Evolutionary conservation across 2,329 filamentous ascomycete species (phyloP), one percentile per base, ranked within the genome.

Genomic region (Graphilbum fragrans): DNA sequence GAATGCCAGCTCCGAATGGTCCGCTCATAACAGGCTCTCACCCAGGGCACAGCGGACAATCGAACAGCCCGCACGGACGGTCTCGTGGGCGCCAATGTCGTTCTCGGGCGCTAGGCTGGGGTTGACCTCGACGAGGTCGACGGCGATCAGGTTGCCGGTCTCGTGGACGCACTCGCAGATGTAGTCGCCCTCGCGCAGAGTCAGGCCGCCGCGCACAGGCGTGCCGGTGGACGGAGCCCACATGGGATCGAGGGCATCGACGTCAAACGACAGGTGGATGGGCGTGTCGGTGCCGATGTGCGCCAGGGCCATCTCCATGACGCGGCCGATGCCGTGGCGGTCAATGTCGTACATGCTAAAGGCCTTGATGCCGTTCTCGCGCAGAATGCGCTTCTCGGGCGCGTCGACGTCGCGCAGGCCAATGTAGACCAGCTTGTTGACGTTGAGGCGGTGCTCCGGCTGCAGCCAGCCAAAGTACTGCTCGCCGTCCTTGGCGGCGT

Each of bases 271-370:
- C 45, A 98, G 75, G 62, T 98, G 92, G 57, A 98, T 95, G 34
- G 92, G 92, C 0, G 88, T 95, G 59, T 96, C 92, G 55, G 70
- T 77, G 52, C 92, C 92, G 50, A 96, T 94, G 67, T 95, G 88
- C 25, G 82, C 90, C 41, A 98, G 72, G n/a, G 90, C 90, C 90
- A 95, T 94, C 56, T 96, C 92, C 66, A 98, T 87, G 49, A 98
- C 86, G 50, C 82, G 82, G 42, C 92, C 92, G 54, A 98, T 98
- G 37, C 92, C 92, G 57, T 96, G 73, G 41, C 77, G 41, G 63
- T 98, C 92, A 60, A 98, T 83, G 58, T 98, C 92, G 58, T 94
- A 92, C 92, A 98, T 98, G 65, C 82, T 90, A 57, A 96, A 98
- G 4, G 90, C 90, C 69, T 86, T 90, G 68, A 98, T 92, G 34